These are phyloP conservation scores for Hemerocallis citrina DNA, from an alignment of 106 monocot genomes.

Conservation along the genomic window DNA sequence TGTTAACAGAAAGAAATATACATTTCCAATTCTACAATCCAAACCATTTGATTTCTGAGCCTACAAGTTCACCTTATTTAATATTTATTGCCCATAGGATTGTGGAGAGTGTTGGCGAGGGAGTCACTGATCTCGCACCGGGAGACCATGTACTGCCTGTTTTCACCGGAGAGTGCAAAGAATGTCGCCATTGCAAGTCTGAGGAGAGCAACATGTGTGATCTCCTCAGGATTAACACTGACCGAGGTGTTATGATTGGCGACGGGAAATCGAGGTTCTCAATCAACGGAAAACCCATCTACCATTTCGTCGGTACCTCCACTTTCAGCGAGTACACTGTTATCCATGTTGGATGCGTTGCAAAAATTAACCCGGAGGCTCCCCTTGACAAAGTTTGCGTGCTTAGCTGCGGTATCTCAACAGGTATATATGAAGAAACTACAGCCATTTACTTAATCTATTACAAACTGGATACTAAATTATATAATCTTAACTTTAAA, in stretches of 20 bases:
- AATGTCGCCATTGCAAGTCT: constrained; percentile 34
- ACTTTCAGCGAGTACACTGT: constrained; percentile 65
- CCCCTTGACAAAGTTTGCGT: constrained; percentile 75
- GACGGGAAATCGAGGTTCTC: constrained; percentile 38
- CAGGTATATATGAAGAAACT: too few relatives aligned
- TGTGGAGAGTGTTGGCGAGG: constrained; percentile 69
- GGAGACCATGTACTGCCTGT: constrained; percentile 41
- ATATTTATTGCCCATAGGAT: too few relatives aligned
- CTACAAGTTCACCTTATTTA: too few relatives aligned
- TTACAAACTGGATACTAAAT: too few relatives aligned
- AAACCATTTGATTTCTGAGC: too few relatives aligned
- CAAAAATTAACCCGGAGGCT: constrained; percentile 57
- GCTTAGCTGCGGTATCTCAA: constrained; percentile 63
- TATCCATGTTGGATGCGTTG: constrained; percentile 31
- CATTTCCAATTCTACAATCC: too few relatives aligned
- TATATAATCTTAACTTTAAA: too few relatives aligned
- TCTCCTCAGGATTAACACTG: constrained; percentile 24
- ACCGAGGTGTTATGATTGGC: constrained; percentile 25
- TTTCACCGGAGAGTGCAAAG: constrained; percentile 37
- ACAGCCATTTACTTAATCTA: too few relatives aligned
- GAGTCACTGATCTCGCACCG: constrained; percentile 25
- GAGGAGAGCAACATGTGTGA: constrained; percentile 46
- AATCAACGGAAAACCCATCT: constrained; percentile 25
- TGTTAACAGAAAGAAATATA: too few relatives aligned
- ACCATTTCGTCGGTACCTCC: constrained; percentile 60